Percentiles rank a stretch among this genome's conserved stretches.
phyloP scores from a whole-genome alignment of 164 flowering plant genomes.

The Chloranthus sessilifolius region DNA sequence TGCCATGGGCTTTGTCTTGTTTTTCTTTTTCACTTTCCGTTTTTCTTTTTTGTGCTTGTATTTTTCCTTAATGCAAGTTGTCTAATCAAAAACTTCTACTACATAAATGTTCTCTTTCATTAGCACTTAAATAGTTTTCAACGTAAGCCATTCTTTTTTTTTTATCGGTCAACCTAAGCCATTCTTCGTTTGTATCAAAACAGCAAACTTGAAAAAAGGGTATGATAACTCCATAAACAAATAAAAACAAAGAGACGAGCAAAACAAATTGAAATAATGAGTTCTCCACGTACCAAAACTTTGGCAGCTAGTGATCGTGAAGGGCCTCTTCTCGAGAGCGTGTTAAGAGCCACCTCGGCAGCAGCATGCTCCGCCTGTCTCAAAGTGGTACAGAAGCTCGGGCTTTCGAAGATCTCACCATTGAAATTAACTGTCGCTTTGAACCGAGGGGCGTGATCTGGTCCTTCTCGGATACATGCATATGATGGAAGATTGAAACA shows the following conservation, averaged over 20 bases:
- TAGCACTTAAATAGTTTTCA: too few relatives aligned
- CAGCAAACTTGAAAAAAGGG: neutral
- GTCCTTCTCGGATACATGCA: constrained; percentile 61
- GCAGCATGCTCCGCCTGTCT: constrained; percentile 70
- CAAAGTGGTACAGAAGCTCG: constrained; percentile 46
- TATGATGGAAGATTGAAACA: constrained; percentile 65
- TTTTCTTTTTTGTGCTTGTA: too few relatives aligned
- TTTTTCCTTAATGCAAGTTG: too few relatives aligned
- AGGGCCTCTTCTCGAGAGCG: constrained; percentile 50
- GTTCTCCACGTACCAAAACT: constrained; percentile 35
- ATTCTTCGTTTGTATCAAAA: too few relatives aligned
- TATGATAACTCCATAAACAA: neutral
- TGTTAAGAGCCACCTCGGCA: constrained; percentile 50
- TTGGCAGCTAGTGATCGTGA: constrained; percentile 49
- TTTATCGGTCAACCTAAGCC: too few relatives aligned
- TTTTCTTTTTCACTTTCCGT: too few relatives aligned
- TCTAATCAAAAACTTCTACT: too few relatives aligned
- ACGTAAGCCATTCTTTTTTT: too few relatives aligned
- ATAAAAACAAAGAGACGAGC: neutral
- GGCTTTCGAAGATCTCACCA: constrained; percentile 63
- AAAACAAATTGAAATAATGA: neutral
- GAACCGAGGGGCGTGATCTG: constrained; percentile 76
- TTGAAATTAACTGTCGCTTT: constrained; percentile 61
- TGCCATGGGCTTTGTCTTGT: too few relatives aligned
- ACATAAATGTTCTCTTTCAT: too few relatives aligned